These are phyloP conservation scores for Pseudocercospora vitis DNA, from an alignment of 2,329 filamentous ascomycete species.

Conservation along the genomic window DNA sequence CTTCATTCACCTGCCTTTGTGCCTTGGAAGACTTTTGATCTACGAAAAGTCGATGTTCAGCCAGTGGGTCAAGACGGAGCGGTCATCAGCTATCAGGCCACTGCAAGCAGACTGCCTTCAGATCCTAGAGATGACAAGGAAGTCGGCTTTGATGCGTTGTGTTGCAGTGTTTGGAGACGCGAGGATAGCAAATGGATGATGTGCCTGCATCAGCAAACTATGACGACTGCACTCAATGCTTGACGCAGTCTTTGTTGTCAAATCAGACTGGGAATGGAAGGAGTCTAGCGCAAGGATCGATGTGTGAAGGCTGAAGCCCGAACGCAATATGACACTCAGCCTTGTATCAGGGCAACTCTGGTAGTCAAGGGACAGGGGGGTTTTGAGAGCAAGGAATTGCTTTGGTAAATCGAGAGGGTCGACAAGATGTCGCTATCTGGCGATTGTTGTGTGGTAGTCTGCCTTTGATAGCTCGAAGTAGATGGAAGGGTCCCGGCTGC, in stretches of 20 bases:
- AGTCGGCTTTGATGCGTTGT: constrained; percentile 34
- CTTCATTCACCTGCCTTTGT: constrained; percentile 32
- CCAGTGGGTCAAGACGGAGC: constrained; percentile 30
- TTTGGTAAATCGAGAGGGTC: too few species aligned
- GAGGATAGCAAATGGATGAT: constrained; percentile 31
- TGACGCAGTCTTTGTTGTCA: neutral
- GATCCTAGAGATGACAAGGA: constrained; percentile 24
- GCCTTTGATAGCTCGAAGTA: neutral
- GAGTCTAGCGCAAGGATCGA: too few species aligned
- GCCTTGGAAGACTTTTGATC: constrained; percentile 32
- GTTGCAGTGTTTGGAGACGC: constrained; percentile 33
- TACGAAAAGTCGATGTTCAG: constrained; percentile 33
- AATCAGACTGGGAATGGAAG: too few species aligned
- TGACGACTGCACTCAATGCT: constrained; percentile 12
- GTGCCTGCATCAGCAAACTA: constrained; percentile 36
- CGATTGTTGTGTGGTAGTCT: neutral
- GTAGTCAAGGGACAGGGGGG: too few species aligned
- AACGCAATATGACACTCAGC: too few species aligned
- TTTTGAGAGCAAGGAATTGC: too few species aligned
- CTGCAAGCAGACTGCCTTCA: constrained; percentile 26
- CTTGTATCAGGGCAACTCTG: too few species aligned
- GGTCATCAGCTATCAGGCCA: constrained; percentile 32
- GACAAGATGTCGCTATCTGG: neutral
- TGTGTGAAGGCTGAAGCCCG: too few species aligned
- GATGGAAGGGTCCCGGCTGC: neutral